Evolutionary conservation across 176 grass and related monocot genomes (phyloP), one percentile per base, ranked within the genome.

Genomic region (Oryza glumipatula): DNA sequence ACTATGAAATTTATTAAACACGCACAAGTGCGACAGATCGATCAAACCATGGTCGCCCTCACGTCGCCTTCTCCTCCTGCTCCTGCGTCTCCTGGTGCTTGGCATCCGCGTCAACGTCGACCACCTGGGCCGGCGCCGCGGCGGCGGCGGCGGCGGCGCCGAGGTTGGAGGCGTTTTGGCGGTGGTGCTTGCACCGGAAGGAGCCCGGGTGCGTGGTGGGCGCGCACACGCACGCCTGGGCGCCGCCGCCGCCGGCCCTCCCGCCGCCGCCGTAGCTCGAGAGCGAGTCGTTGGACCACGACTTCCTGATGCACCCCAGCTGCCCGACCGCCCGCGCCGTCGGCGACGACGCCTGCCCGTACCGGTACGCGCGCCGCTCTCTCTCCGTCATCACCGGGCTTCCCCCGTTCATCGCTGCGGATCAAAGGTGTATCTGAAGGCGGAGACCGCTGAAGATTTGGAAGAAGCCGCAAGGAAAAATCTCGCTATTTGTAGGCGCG

Each of bases 111-210:
- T 39, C 39, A 8, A 8, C 1, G 16, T 67, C 24, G 19, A 4
- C 19, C 56, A 4, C 56, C 56, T 22, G 19, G 56, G 21, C 56
- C 56, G 56, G 19, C 56, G 39, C 28, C 28, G 28, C 36, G 36
- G 36, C 36, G 36, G 36, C 28, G 28, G 28, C 7, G 39, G 56
- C 11, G 26, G 67, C 78, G 16, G 15, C 17, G 61, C 38, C 90
- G 61, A 79, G 36, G 67, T 78, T 82, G 46, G 84, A 61, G 75
- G 79, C 24, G 7, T 41, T 41, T 48, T 72, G 41, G 43, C 94
- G 91, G 82, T 97, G 94, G 88, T 97, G 85, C 76, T 89, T 93
- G 88, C 94, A 94, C n/a, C 89, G 82, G 79, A 97, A 97, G 19
- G 94, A 97, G 12, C 94, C 94, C 23, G 83, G 70, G 70, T 97